Base-by-base conservation (phyloP, 345 rosid genomes). In the Syzygium aqueum region DNA sequence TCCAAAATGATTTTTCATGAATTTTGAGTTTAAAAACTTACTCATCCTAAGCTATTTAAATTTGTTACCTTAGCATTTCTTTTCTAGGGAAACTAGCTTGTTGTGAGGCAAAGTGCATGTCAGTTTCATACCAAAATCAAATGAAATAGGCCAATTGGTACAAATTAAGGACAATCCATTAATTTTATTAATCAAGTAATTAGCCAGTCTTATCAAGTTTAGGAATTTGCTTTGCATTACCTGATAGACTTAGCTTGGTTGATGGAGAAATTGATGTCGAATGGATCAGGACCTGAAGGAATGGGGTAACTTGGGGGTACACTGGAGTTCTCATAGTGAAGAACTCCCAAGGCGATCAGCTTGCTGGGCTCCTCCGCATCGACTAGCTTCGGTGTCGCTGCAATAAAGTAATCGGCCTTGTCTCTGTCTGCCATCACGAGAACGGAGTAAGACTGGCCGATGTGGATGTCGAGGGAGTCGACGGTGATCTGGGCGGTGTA, bases 361-460 rank as follows among this genome's bases (percentile, higher is more conserved):
- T 37, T 22, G 61, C 61, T 49, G 51, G 63, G 43, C 59, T 73
- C 87, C 27, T 67, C 46, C 11, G 30, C 22, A 59, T 84, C 50
- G 80, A 88, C 30, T 33, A 88, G 77, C 78, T 90, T 91, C 3
- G 94, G 92, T 43, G 88, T 88, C 77, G 92, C 92, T 16, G 88
- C 90, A 1, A 93, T 86, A 89, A 89, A 90, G 56, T 87, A 91
- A 51, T 92, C 92, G 1, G 90, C 89, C 7, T 88, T 91, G n/a
- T 77, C 77, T 73, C 89, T 89, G 85, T 92, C 89, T 2, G 90
- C 92, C 53, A 91, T 88, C 86, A 92, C 88, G 7, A 93, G 93
- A 63, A 92, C 89, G 0, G 94, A 91, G 84, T 91, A 90, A 4
- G 94, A 90, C 84, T 93, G 93, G 25, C 93, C 92, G 15, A 92